phyloP scores from a whole-genome alignment of 2,329 filamentous ascomycete genomes.

The Pseudogymnoascus sp. region DNA sequence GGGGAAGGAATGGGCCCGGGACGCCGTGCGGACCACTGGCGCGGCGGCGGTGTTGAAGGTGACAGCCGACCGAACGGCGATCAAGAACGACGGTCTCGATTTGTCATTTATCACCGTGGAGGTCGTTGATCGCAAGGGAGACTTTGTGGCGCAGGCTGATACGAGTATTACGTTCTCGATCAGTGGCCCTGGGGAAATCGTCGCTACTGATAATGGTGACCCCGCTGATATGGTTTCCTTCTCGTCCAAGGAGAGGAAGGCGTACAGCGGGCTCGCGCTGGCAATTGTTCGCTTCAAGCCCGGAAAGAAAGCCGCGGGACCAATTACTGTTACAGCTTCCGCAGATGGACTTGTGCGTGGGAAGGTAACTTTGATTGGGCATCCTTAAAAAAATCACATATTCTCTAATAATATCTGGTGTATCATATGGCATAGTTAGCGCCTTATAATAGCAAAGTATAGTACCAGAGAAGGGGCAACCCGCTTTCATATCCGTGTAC shows the following conservation, averaged over 20 bases:
- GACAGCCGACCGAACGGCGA: slow-evolving; percentile 34
- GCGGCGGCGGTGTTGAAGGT: slow-evolving; percentile 32
- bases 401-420: too few relatives aligned
- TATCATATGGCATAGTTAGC: too few relatives aligned
- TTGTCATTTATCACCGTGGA: slow-evolving; percentile 40
- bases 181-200: slow-evolving; percentile 37
- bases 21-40: slow-evolving; percentile 36
- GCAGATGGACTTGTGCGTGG: slow-evolving; percentile 19
- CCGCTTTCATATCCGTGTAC: too few relatives aligned
- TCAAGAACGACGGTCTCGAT: slow-evolving; percentile 38
- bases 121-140: slow-evolving; percentile 38
- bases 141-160: slow-evolving; percentile 36
- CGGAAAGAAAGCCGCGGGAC: slow-evolving; percentile 21
- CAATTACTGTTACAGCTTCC: slow-evolving; percentile 21
- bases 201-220: slow-evolving; percentile 46
- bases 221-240: slow-evolving; percentile 39
- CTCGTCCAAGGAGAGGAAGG: slow-evolving; percentile 33
- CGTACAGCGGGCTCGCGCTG: slow-evolving; percentile 36
- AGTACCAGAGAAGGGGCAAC: too few relatives aligned
- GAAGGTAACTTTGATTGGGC: slow-evolving; percentile 12
- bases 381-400: neutral
- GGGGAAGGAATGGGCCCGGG: slow-evolving; percentile 36
- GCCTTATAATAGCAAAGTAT: too few relatives aligned
- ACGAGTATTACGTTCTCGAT: slow-evolving; percentile 39
- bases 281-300: slow-evolving; percentile 32